A percentile compares a stretch with the other conserved stretches of the same genome.
Evolutionary conservation across 139 green algal species (phyloP).

Genomic region (Chlorella sorokiniana): DNA sequence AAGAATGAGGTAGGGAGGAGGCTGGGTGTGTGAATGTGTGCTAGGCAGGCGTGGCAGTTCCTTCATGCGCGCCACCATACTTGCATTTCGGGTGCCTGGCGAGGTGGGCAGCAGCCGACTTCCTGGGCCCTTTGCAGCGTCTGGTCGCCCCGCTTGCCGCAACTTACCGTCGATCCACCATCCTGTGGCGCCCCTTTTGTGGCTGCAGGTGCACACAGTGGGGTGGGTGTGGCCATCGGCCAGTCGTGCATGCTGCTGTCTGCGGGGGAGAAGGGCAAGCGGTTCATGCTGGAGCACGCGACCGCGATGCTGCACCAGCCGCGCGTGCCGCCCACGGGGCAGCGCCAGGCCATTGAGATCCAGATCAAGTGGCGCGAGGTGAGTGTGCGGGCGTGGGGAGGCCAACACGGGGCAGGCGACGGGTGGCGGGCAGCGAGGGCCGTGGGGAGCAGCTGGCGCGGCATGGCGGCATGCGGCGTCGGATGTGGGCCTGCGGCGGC

Average conservation of each 20-base stretch:
- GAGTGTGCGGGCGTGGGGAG: not conserved
- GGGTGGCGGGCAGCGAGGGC: too few species aligned
- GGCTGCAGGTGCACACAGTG: constrained; percentile 54
- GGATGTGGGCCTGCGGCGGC: too few species aligned
- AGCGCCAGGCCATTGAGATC: constrained; percentile 90
- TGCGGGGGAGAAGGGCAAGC: constrained; percentile 77
- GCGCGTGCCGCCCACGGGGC: constrained; percentile 88
- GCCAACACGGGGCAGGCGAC: too few species aligned
- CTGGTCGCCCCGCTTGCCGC: too few species aligned
- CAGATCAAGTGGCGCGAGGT: constrained; percentile 97
- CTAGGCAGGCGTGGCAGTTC: too few species aligned
- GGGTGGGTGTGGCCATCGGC: constrained; percentile 70
- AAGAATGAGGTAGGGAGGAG: constrained; percentile 71
- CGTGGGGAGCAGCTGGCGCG: too few species aligned
- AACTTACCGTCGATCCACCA: not conserved
- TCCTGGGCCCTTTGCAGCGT: not conserved
- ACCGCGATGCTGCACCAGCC: constrained; percentile 99
- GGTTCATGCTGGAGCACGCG: constrained; percentile 88
- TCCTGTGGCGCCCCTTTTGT: not conserved
- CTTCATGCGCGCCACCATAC: too few species aligned
- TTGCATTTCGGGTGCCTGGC: too few species aligned
- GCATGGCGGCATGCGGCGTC: too few species aligned
- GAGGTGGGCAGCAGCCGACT: too few species aligned
- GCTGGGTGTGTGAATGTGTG: too few species aligned
- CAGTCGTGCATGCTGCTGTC: constrained; percentile 88